Evolutionary conservation across 306 rosid genomes (phyloP).

Genomic region (Casuarina glauca): DNA sequence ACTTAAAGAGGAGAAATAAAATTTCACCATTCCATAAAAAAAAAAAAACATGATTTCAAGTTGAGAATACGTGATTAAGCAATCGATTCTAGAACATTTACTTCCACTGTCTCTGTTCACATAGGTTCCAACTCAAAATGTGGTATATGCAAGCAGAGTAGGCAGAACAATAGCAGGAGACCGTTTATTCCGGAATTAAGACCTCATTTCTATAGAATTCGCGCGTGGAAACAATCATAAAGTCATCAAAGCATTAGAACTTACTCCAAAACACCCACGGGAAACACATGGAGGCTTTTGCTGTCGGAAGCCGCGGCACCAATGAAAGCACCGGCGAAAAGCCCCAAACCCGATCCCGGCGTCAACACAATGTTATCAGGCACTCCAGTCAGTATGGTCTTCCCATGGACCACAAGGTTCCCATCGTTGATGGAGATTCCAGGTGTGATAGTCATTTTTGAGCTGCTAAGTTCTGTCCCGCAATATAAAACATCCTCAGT

Average conservation of each 20-base stretch:
- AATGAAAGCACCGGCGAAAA: constrained; percentile 68
- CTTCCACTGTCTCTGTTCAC: background rate
- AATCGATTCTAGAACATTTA: background rate
- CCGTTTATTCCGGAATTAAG: no score
- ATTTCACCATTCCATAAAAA: background rate
- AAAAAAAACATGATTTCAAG: background rate
- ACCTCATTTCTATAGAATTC: background rate
- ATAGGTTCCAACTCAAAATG: no score
- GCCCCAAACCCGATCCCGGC: constrained; percentile 65
- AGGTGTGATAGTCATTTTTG: constrained; percentile 79
- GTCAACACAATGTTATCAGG: constrained; percentile 77
- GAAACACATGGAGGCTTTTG: constrained; percentile 85
- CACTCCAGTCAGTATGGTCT: constrained; percentile 76
- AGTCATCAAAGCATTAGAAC: constrained; percentile 21
- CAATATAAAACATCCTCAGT: constrained; percentile 9
- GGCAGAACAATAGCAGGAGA: background rate
- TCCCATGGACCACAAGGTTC: constrained; percentile 84
- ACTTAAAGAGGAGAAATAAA: background rate
- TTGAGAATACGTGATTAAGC: background rate
- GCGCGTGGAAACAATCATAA: background rate
- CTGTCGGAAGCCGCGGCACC: constrained; percentile 77
- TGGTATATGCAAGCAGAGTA: background rate
- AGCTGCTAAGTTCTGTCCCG: constrained; percentile 38
- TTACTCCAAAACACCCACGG: constrained; percentile 82
- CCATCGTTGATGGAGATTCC: constrained; percentile 63